Evolutionary conservation across 495 filamentous ascomycete species (phyloP).

Genomic region (Xylaria intraflava): DNA sequence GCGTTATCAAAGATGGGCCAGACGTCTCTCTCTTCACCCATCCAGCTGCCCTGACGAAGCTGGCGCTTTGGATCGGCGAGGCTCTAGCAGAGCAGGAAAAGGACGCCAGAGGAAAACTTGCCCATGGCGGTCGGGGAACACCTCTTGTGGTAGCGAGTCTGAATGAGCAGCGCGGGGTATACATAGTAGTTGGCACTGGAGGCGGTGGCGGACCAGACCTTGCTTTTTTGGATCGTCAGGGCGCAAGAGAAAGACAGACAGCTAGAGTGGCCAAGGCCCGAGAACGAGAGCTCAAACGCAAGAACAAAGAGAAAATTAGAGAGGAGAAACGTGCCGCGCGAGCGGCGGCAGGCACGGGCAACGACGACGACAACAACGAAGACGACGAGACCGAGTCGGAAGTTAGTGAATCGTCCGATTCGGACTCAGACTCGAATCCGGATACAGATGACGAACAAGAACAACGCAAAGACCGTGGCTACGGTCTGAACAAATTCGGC

Average conservation of each 20-base stretch:
- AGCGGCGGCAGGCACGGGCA: slow-evolving; percentile 44
- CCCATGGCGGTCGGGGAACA: slow-evolving; percentile 63
- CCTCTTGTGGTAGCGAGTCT: slow-evolving; percentile 85
- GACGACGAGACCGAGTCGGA: slow-evolving; percentile 54
- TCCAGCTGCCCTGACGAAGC: slow-evolving; percentile 83
- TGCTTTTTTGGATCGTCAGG: slow-evolving; percentile 53
- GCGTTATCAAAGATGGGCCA: slow-evolving; percentile 89
- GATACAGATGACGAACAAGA: slow-evolving; percentile 57
- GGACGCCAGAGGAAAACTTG: slow-evolving; percentile 60
- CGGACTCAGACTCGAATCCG: slow-evolving; percentile 51
- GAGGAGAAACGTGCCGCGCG: slow-evolving; percentile 51
- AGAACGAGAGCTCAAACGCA: slow-evolving; percentile 52
- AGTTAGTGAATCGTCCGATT: slow-evolving; percentile 29
- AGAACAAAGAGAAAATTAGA: slow-evolving; percentile 54
- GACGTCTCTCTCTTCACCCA: slow-evolving; percentile 86
- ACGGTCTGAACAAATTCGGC: slow-evolving; percentile 80
- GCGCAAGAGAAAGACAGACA: slow-evolving; percentile 53
- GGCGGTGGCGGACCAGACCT: slow-evolving; percentile 66
- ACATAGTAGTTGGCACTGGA: slow-evolving; percentile 82
- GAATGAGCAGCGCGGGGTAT: slow-evolving; percentile 82
- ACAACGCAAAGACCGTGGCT: slow-evolving; percentile 48
- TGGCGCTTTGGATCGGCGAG: slow-evolving; percentile 90
- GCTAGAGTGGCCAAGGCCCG: slow-evolving; percentile 54
- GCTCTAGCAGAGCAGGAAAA: slow-evolving; percentile 84
- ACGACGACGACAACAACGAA: slow-evolving; percentile 47